A percentile compares a stretch with the other conserved stretches of the same genome.
Evolutionary conservation across 164 flowering plant genomes (phyloP).

Genomic region (Magnolia changhungtana): DNA sequence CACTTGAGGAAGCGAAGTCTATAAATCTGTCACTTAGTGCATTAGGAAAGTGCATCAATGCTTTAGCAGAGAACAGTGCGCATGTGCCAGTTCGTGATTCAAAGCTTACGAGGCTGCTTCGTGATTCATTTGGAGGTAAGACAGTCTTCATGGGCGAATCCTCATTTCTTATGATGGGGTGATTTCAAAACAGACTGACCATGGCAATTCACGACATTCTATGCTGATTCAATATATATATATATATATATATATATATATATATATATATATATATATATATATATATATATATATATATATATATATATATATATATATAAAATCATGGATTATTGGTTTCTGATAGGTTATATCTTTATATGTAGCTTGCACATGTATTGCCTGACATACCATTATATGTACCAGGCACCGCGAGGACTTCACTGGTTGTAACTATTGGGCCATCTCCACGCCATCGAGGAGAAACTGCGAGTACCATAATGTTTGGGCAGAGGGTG

Average conservation of each 20-base stretch:
- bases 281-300: too few species aligned
- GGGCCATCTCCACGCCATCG: slow-evolving; percentile 98
- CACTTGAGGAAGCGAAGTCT: slow-evolving; percentile 94
- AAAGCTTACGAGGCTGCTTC: slow-evolving; percentile 91
- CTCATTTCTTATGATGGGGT: neutral
- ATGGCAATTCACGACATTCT: neutral
- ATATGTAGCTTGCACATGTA: neutral
- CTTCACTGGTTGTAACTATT: slow-evolving; percentile 84
- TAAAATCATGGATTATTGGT: too few species aligned
- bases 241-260: too few species aligned
- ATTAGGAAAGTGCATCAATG: slow-evolving; percentile 94
- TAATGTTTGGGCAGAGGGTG: slow-evolving; percentile 97
- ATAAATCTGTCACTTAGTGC: slow-evolving; percentile 97
- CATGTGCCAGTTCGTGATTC: slow-evolving; percentile 98
- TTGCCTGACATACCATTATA: neutral
- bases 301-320: too few species aligned
- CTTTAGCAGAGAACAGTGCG: slow-evolving; percentile 89
- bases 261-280: too few species aligned
- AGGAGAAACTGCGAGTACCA: slow-evolving; percentile 96
- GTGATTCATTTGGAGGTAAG: slow-evolving; percentile 98
- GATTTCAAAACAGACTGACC: neutral
- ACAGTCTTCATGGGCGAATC: neutral
- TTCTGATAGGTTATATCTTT: neutral
- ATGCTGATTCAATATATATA: neutral
- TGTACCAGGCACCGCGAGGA: slow-evolving; percentile 85